These are phyloP conservation scores for Cryptococcus deneoformans DNA, from an alignment of 1,284 basidiomycete species.

Conservation along the genomic window DNA sequence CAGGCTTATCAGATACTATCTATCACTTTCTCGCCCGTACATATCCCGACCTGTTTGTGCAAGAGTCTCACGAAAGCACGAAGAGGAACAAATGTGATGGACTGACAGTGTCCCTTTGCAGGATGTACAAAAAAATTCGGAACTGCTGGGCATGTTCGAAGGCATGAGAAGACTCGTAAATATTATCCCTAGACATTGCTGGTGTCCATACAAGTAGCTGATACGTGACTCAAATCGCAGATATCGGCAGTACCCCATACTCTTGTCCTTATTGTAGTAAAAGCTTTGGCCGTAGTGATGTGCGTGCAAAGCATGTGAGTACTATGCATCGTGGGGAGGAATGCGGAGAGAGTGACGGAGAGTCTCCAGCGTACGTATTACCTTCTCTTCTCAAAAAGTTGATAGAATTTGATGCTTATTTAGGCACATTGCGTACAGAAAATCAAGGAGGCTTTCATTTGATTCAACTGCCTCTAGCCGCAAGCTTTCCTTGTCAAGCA, in stretches of 20 bases:
- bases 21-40: no score
- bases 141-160: constrained; percentile 30
- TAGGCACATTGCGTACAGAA: no score
- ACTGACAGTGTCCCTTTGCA: not conserved
- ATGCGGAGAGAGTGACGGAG: not conserved
- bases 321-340: constrained; percentile 23
- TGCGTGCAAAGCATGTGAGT: constrained; percentile 30
- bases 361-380: not conserved
- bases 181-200: constrained; percentile 1
- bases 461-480: no score
- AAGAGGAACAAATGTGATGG: no score
- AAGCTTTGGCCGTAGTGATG: constrained; percentile 32
- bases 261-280: constrained; percentile 32
- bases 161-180: constrained; percentile 35
- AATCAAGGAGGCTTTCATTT: no score
- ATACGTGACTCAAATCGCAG: constrained; percentile 7
- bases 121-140: constrained; percentile 38
- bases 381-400: no score
- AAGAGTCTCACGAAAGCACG: no score
- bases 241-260: constrained; percentile 29
- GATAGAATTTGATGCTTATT: no score
- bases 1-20: no score
- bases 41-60: no score
- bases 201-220: not conserved
- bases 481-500: no score